These are phyloP conservation scores for Myxozyma neglecta DNA, from an alignment of 805 yeast genomes.

Conservation along the genomic window DNA sequence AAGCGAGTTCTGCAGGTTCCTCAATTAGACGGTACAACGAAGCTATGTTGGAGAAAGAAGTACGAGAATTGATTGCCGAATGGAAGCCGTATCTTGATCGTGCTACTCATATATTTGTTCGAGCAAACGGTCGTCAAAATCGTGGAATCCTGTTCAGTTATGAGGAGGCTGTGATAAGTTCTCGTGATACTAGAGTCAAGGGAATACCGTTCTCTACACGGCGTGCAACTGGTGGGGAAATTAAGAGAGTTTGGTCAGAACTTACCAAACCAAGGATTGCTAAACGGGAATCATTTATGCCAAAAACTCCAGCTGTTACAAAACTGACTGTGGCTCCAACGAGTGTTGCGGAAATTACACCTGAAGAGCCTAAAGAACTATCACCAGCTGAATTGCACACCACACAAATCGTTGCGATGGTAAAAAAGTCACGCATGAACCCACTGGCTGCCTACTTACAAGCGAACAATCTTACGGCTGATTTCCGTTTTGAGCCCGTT, in stretches of 20 bases:
- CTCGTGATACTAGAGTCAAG: conserved; percentile 62
- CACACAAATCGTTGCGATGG: conserved; percentile 54
- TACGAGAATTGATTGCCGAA: conserved; percentile 60
- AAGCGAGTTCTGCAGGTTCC: conserved; percentile 95
- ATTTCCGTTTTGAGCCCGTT: conserved; percentile 58
- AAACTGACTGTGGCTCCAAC: conserved; percentile 10
- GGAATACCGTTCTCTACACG: conserved; percentile 85
- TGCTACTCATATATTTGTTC: conserved; percentile 70
- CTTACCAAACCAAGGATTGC: conserved; percentile 59
- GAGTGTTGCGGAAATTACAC: conserved; percentile 29
- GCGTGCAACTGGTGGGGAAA: conserved; percentile 78
- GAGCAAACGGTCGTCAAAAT: conserved; percentile 76
- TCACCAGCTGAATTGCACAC: conserved; percentile 52
- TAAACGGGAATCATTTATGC: conserved; percentile 52
- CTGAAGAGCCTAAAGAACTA: conserved; percentile 28
- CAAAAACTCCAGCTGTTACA: neutral
- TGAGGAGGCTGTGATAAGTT: conserved; percentile 53
- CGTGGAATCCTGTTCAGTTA: conserved; percentile 66
- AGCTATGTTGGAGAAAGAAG: conserved; percentile 73
- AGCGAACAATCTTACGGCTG: conserved; percentile 54
- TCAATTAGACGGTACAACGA: conserved; percentile 87
- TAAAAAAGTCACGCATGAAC: conserved; percentile 78
- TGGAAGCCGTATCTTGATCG: conserved; percentile 65
- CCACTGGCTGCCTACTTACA: conserved; percentile 62
- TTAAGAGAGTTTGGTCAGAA: conserved; percentile 81